phyloP scores from a whole-genome alignment of 768 basidiomycete genomes.

The Lactifluus pinguis region DNA sequence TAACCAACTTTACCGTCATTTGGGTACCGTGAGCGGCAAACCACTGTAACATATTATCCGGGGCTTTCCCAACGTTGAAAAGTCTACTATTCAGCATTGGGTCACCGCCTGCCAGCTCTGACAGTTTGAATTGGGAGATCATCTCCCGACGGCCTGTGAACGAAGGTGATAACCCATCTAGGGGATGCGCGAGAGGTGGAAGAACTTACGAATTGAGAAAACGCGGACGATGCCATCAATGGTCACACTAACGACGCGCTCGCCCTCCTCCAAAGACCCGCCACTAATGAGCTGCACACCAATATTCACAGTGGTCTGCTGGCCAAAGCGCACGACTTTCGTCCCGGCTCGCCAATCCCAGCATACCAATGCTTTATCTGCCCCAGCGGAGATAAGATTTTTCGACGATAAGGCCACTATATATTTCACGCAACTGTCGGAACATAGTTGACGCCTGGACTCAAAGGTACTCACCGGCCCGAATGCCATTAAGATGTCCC shows the following conservation, averaged over 20 bases:
- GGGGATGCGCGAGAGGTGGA: background rate
- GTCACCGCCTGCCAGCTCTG: slow-evolving; percentile 63
- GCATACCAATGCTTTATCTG: slow-evolving; percentile 66
- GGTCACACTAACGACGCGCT: slow-evolving; percentile 82
- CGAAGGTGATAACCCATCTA: background rate
- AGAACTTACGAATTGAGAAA: slow-evolving; percentile 74
- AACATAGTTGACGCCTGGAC: background rate
- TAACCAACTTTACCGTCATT: slow-evolving; percentile 59
- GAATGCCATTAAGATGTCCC: slow-evolving; percentile 82
- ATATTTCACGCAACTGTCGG: background rate
- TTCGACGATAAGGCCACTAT: slow-evolving; percentile 73
- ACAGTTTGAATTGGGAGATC: slow-evolving; percentile 85
- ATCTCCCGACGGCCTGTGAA: slow-evolving; percentile 61
- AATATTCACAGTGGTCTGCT: slow-evolving; percentile 87
- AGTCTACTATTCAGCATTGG: slow-evolving; percentile 58
- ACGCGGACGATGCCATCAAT: slow-evolving; percentile 88
- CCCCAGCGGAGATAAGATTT: slow-evolving; percentile 80
- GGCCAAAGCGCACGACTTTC: slow-evolving; percentile 85
- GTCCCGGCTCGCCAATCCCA: slow-evolving; percentile 88
- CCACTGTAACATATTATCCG: slow-evolving; percentile 91
- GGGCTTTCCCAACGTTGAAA: slow-evolving; percentile 68
- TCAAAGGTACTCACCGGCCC: slow-evolving; percentile 34
- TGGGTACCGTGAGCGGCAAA: slow-evolving; percentile 85
- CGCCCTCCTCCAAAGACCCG: slow-evolving; percentile 44
- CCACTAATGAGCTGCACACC: slow-evolving; percentile 77